phyloP scores from a whole-genome alignment of 768 basidiomycete species.

The Mycena floridula region DNA sequence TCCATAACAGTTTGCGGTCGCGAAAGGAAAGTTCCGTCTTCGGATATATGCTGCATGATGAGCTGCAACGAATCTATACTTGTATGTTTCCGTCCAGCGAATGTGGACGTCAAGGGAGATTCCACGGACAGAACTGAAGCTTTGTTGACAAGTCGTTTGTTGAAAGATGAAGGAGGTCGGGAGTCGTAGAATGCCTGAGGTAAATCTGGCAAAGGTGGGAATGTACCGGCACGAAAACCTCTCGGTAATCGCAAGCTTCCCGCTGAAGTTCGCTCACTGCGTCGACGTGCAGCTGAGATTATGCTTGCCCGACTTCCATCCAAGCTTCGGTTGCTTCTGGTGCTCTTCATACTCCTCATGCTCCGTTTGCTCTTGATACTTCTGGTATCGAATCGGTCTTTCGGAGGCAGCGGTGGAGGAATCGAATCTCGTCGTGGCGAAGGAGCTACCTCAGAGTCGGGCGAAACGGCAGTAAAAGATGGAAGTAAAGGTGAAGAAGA shows the following conservation, averaged over 20 bases:
- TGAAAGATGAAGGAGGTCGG: background rate
- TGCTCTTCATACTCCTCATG: slow-evolving; percentile 20
- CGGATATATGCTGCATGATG: background rate
- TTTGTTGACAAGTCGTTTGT: background rate
- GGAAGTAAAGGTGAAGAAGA: background rate
- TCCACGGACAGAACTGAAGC: background rate
- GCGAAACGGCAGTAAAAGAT: background rate
- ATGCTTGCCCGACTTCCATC: background rate
- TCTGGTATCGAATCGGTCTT: slow-evolving; percentile 14
- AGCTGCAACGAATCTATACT: background rate
- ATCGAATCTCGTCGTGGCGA: background rate
- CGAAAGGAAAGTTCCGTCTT: background rate
- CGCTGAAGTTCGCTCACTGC: slow-evolving; percentile 59
- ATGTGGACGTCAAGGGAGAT: slow-evolving; percentile 1
- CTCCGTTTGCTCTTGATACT: slow-evolving; percentile 35
- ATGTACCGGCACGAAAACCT: background rate
- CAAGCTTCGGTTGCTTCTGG: slow-evolving; percentile 13
- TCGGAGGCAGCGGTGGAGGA: background rate
- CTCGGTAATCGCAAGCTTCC: slow-evolving; percentile 19
- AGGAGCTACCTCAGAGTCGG: background rate
- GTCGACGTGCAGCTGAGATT: slow-evolving; percentile 58
- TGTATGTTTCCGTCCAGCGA: background rate
- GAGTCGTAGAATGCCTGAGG: background rate
- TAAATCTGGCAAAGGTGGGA: background rate
- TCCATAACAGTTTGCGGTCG: slow-evolving; percentile 1